Percentiles rank a stretch among this genome's conserved stretches.
Evolutionary conservation across 192 early-diverging fungal genomes (phyloP).

Genomic region (Gamsiella multidivaricata): DNA sequence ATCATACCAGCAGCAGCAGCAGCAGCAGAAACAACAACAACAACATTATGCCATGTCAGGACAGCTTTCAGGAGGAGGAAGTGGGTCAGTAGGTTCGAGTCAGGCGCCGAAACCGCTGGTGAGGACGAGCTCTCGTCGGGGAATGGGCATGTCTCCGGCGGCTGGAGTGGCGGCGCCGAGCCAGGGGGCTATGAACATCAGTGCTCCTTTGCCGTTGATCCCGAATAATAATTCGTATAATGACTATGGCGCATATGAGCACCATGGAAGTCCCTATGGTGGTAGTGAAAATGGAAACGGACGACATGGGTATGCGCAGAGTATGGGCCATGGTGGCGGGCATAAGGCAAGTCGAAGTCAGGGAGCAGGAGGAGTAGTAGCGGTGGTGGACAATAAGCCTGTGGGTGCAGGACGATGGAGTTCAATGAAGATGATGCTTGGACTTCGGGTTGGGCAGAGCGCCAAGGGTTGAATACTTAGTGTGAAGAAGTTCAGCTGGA

Average conservation of each 20-base stretch:
- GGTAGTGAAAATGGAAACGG: too few species aligned
- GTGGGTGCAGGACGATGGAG: slow-evolving; percentile 27
- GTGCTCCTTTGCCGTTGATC: slow-evolving; percentile 24
- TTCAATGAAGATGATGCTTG: slow-evolving; percentile 45
- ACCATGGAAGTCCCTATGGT: slow-evolving; percentile 6
- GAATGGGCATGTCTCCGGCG: background rate
- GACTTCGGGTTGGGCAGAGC: slow-evolving; percentile 35
- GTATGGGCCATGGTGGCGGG: slow-evolving; percentile 21
- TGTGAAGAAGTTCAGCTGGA: too few species aligned
- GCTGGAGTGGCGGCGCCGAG: background rate
- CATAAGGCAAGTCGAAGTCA: background rate
- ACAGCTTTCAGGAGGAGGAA: background rate
- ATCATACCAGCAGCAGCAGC: background rate
- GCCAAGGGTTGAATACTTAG: slow-evolving; percentile 19
- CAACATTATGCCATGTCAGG: background rate
- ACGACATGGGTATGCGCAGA: slow-evolving; percentile 18
- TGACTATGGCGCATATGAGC: background rate
- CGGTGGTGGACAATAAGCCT: background rate
- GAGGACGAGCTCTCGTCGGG: slow-evolving; percentile 26
- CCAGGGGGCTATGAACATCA: slow-evolving; percentile 18
- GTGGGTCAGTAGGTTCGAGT: too few species aligned
- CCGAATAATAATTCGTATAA: background rate
- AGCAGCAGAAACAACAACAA: too few species aligned
- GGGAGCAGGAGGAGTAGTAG: background rate
- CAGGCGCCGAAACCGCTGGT: slow-evolving; percentile 16